These are phyloP conservation scores for Graphilbum fragrans DNA, from an alignment of 2,329 filamentous ascomycete genomes.

Conservation along the genomic window DNA sequence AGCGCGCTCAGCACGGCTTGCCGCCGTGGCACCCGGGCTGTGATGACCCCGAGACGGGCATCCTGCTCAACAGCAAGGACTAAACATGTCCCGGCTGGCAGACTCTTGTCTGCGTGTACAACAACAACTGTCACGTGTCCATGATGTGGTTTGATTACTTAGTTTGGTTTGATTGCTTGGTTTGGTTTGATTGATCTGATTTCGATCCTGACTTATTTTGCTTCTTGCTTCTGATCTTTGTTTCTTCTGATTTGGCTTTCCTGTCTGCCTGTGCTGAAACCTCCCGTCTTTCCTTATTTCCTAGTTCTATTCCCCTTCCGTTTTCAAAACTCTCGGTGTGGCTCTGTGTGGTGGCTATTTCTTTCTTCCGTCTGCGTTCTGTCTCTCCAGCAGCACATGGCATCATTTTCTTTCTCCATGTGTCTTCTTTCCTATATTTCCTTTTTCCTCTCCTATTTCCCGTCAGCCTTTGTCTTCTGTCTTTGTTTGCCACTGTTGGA, in stretches of 20 bases:
- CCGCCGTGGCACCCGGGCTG: constrained; percentile 11
- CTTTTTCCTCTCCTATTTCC: too few relatives aligned
- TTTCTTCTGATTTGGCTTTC: neutral
- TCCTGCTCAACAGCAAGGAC: constrained; percentile 11
- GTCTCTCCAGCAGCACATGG: too few relatives aligned
- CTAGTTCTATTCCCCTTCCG: neutral
- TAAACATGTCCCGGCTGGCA: neutral
- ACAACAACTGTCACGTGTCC: neutral
- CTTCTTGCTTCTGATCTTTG: neutral
- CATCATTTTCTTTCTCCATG: too few relatives aligned
- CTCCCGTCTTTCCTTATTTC: neutral
- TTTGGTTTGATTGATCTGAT: neutral
- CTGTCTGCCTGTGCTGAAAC: neutral
- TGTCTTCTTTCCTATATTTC: too few relatives aligned
- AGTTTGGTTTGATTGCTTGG: neutral
- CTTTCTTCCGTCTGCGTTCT: too few relatives aligned
- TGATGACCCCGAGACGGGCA: constrained; percentile 12
- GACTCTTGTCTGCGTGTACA: too few relatives aligned
- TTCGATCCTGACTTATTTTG: neutral
- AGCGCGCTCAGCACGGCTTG: constrained; percentile 10
- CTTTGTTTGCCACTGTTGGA: neutral
- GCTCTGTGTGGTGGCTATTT: too few relatives aligned
- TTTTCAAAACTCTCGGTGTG: too few relatives aligned
- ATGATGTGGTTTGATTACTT: neutral
- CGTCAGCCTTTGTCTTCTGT: neutral